Evolutionary conservation across 2,329 filamentous ascomycete genomes (phyloP), one percentile per base, ranked within the genome.

Genomic region (Colletotrichum salicis): DNA sequence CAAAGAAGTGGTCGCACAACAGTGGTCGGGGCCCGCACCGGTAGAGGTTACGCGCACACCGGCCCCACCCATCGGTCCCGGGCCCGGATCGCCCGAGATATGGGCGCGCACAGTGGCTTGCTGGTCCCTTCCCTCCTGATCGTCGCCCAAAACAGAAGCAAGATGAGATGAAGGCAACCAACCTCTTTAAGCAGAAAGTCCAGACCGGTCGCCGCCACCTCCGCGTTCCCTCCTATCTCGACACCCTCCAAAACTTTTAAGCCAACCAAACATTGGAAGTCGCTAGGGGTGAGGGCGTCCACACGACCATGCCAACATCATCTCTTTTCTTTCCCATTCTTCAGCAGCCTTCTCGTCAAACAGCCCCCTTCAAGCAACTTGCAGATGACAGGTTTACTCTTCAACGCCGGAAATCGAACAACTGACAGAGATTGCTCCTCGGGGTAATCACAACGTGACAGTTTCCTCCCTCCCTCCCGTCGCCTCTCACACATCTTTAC

Each of bases 51-150:
- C 55, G 59, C 22, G 15, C 59, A 41, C 35, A 45, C 3, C 52
- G 62, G 65, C 68, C 59, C 65, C 70, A 35, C 70, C 27, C 29
- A 24, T 64, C 70, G 64, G 64, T 15, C 22, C 69, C 58, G 65
- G 65, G 65, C 33, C 70, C 65, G 70, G 65, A 33, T 69, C 65
- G 69, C 64, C 64, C 65, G 65, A 68, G 24, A 54, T 27, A 11
- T 24, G 31, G 41, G 41, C 59, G 27, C n/a, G 51, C 51, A 5
- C 24, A 54, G n/a, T 54, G 27, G 52, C 15, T 22, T 24, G 37
- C 24, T 58, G 22, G 51, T 6, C 33, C 5, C 22, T 31, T 27
- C 13, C 51, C 48, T 54, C 33, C 48, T 27, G 5, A 41, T 45
- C 19, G 27, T 45, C 13, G n/a, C 29, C 22, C 22, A 55, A 24